These are phyloP conservation scores for Tephrocybe rancida DNA, from an alignment of 768 basidiomycete species.

Conservation along the genomic window DNA sequence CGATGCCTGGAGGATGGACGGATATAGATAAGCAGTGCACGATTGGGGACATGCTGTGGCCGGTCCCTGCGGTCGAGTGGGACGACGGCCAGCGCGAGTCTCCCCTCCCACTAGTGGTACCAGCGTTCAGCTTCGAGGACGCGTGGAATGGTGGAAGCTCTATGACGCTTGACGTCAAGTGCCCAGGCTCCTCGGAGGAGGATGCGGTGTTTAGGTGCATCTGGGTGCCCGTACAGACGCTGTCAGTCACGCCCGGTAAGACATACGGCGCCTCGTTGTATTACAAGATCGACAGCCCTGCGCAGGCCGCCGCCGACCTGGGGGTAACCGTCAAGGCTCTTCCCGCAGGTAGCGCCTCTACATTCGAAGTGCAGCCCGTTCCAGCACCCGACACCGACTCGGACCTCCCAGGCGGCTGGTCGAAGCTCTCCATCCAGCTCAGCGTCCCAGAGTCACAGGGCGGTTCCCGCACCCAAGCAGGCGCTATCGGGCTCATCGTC, in stretches of 20 bases:
- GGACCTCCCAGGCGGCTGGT: conserved; percentile 56
- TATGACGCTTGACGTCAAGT: conserved; percentile 46
- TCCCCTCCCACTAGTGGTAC: conserved; percentile 40
- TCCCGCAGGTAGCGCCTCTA: not conserved
- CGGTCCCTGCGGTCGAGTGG: conserved; percentile 55
- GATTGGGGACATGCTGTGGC: conserved; percentile 75
- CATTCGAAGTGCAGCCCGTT: conserved; percentile 26
- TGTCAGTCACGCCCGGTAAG: conserved; percentile 44
- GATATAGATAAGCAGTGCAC: conserved; percentile 72
- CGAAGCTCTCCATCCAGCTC: conserved; percentile 49
- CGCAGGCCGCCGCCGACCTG: conserved; percentile 39
- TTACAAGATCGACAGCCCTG: conserved; percentile 47
- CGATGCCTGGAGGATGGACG: conserved; percentile 59
- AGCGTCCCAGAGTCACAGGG: conserved; percentile 13
- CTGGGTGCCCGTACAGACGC: conserved; percentile 71
- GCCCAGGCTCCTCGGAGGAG: conserved; percentile 41
- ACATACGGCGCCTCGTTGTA: conserved; percentile 53
- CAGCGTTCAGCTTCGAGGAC: conserved; percentile 56
- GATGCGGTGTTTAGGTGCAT: conserved; percentile 53
- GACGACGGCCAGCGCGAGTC: conserved; percentile 41
- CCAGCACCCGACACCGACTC: conserved; percentile 26
- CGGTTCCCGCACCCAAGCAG: conserved; percentile 20
- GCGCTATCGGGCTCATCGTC: conserved; percentile 56
- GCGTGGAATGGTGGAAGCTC: conserved; percentile 77
- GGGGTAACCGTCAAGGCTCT: conserved; percentile 40